Percentiles rank a stretch among this genome's conserved stretches.
These are phyloP conservation scores for Cercospora citrullina DNA, from an alignment of 2,329 filamentous ascomycete species.

Conservation along the genomic window DNA sequence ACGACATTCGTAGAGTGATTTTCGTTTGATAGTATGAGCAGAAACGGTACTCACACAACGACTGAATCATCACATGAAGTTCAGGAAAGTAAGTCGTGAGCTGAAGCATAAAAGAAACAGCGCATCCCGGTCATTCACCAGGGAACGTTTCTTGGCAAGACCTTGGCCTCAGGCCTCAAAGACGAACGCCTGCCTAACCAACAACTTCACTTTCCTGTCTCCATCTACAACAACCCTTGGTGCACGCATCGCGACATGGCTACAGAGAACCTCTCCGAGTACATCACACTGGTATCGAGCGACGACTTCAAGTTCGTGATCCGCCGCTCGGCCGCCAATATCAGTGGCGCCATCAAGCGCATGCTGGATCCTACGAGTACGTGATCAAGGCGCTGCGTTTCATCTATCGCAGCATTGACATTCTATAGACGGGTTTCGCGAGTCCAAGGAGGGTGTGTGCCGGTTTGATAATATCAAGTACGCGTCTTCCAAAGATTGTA, in stretches of 20 bases:
- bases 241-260: background rate
- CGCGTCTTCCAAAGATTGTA: conserved; percentile 30
- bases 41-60: no score
- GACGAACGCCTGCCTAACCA: background rate
- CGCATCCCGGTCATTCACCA: background rate
- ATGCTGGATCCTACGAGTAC: conserved; percentile 71
- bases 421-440: conserved; percentile 60
- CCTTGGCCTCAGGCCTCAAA: background rate
- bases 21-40: no score
- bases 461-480: conserved; percentile 74
- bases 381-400: conserved; percentile 27
- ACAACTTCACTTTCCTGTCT: background rate
- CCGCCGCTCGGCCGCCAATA: conserved; percentile 66
- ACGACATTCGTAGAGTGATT: background rate
- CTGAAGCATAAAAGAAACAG: background rate
- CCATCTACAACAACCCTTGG: background rate
- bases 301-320: conserved; percentile 78
- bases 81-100: background rate
- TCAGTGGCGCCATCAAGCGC: conserved; percentile 70
- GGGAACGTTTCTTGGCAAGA: background rate
- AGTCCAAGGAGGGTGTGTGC: conserved; percentile 65
- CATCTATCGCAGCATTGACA: conserved; percentile 4
- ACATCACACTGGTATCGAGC: conserved; percentile 73
- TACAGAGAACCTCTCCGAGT: conserved; percentile 54
- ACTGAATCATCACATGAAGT: background rate